Conservation (phyloP, 2,329 filamentous ascomycete genomes). For the Parascedosporium putredinis region DNA sequence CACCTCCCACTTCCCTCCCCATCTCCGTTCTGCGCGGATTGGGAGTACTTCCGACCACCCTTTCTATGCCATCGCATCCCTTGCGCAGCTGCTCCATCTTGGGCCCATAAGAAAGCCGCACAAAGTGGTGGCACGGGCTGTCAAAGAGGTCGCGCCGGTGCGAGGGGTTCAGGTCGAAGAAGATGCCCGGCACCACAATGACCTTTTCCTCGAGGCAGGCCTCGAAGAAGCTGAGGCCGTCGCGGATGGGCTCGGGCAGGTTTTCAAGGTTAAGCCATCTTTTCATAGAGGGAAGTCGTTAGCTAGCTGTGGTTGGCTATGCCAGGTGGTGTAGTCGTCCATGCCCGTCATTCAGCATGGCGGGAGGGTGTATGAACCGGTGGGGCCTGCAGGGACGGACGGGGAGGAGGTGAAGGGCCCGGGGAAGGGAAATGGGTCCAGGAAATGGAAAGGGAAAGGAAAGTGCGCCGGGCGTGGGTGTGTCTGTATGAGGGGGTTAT, state of each 20-base stretch:
- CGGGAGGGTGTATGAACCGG: too few relatives aligned
- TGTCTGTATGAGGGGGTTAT: too few relatives aligned
- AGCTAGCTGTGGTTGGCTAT: too few relatives aligned
- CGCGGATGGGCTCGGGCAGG: conserved; percentile 71
- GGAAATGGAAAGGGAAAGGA: too few relatives aligned
- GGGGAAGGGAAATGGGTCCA: too few relatives aligned
- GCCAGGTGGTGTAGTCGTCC: too few relatives aligned
- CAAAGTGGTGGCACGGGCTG: conserved; percentile 86
- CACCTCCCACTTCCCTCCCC: too few relatives aligned
- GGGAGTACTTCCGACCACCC: conserved; percentile 61
- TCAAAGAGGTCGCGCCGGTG: conserved; percentile 87
- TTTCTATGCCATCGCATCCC: conserved; percentile 76
- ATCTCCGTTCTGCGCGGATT: conserved; percentile 13
- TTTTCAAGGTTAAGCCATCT: conserved; percentile 51
- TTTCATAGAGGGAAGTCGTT: not conserved
- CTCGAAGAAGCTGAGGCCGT: conserved; percentile 95
- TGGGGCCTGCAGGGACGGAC: too few relatives aligned
- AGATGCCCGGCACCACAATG: conserved; percentile 94
- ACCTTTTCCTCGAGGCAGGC: conserved; percentile 88
- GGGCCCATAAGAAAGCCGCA: conserved; percentile 75
- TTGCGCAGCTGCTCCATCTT: conserved; percentile 67
- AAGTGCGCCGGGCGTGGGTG: too few relatives aligned
- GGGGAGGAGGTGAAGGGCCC: too few relatives aligned
- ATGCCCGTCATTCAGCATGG: too few relatives aligned
- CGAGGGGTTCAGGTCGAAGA: conserved; percentile 92